A percentile compares a stretch with the other conserved stretches of the same genome.
These are phyloP conservation scores for Pinus taeda DNA, from an alignment of 75 land plant species.

Conservation along the genomic window DNA sequence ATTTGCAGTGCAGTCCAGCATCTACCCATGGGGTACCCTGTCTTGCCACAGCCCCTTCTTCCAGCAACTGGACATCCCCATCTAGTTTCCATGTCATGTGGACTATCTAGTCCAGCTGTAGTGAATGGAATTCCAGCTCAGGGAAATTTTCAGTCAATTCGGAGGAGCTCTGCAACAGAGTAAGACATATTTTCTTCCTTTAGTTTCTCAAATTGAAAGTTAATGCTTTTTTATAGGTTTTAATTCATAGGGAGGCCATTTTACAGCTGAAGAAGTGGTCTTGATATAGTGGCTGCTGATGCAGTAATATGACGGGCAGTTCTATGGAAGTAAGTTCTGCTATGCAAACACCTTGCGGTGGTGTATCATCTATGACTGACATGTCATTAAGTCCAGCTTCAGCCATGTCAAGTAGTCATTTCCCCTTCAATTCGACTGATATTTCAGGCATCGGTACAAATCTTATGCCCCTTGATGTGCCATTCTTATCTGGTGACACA, in stretches of 20 bases:
- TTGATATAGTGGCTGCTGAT: not conserved
- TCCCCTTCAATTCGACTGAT: slow-evolving; percentile 85
- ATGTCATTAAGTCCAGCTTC: slow-evolving; percentile 74
- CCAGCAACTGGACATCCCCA: slow-evolving; percentile 72
- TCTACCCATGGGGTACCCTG: slow-evolving; percentile 92
- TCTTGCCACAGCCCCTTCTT: slow-evolving; percentile 62
- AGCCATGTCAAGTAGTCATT: slow-evolving; percentile 73
- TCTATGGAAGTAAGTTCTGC: slow-evolving; percentile 21
- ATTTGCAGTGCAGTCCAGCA: slow-evolving; percentile 74
- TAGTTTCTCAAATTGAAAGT: not conserved
- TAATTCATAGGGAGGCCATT: not conserved
- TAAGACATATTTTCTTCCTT: slow-evolving; percentile 23
- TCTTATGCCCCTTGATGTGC: slow-evolving; percentile 63
- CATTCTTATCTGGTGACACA: slow-evolving; percentile 61
- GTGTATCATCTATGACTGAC: slow-evolving; percentile 62
- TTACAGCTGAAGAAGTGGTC: not conserved
- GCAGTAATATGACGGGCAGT: slow-evolving; percentile 37
- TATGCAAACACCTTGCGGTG: slow-evolving; percentile 36
- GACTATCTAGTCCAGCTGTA: slow-evolving; percentile 54
- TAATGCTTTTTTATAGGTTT: not conserved
- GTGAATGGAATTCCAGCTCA: slow-evolving; percentile 87
- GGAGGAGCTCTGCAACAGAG: slow-evolving; percentile 69
- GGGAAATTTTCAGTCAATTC: slow-evolving; percentile 55
- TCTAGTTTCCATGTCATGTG: slow-evolving; percentile 55
- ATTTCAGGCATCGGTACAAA: slow-evolving; percentile 81